A percentile compares a stretch with the other conserved stretches of the same genome.
phyloP scores from a whole-genome alignment of 768 basidiomycete genomes.

The Auricularia cornea region DNA sequence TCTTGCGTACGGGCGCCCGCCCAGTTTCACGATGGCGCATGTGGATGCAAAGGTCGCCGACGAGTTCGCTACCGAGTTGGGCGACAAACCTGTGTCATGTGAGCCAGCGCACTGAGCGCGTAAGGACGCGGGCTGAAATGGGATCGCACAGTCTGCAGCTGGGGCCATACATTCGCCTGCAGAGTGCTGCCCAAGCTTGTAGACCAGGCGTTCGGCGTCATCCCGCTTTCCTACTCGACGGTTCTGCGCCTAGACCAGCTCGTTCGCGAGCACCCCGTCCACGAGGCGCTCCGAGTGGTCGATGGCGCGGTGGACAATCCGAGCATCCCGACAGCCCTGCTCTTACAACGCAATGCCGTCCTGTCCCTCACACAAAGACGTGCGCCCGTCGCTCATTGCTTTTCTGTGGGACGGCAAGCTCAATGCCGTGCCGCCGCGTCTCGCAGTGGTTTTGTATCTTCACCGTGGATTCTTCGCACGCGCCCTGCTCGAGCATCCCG shows the following conservation, averaged over 20 bases:
- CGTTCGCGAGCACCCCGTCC: constrained; percentile 13
- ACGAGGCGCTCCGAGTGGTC: background rate
- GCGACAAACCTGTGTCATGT: background rate
- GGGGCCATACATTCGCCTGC: constrained; percentile 4
- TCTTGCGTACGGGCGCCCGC: background rate
- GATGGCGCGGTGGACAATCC: background rate
- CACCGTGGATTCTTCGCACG: constrained; percentile 68
- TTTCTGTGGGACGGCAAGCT: background rate
- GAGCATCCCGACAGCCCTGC: background rate
- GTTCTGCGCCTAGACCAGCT: constrained; percentile 9
- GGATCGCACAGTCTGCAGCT: background rate
- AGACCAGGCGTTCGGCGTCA: constrained; percentile 9
- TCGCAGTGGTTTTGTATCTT: constrained; percentile 49
- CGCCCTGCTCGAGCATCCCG: constrained; percentile 60
- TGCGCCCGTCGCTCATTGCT: background rate
- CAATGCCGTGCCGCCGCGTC: too few relatives aligned
- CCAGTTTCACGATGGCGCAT: constrained; percentile 2
- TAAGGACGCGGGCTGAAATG: too few relatives aligned
- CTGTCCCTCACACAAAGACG: background rate
- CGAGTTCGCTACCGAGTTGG: background rate
- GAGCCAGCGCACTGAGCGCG: too few relatives aligned
- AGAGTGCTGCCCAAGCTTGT: constrained; percentile 8
- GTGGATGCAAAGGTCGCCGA: background rate
- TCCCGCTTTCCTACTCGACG: constrained; percentile 10
- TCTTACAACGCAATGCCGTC: background rate